These are phyloP conservation scores for Talaromyces sp. DNA, from an alignment of 2,329 filamentous ascomycete species.

Conservation along the genomic window DNA sequence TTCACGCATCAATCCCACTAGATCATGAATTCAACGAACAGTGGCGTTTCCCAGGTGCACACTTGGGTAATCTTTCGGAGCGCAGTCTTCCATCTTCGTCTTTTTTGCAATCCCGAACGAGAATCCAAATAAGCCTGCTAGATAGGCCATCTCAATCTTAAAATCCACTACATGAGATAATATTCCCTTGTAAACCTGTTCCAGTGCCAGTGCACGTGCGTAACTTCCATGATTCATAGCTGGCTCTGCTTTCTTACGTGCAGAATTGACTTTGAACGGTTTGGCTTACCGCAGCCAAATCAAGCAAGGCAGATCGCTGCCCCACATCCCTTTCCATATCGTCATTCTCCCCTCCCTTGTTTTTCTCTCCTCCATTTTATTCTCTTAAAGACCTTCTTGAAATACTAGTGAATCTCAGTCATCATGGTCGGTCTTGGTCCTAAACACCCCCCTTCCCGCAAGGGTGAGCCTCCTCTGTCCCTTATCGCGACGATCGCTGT, in stretches of 20 bases:
- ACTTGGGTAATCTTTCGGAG: background rate
- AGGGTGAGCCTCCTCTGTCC: slow-evolving; percentile 61
- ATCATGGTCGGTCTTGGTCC: slow-evolving; percentile 68
- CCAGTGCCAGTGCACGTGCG: too few species aligned
- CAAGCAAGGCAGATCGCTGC: slow-evolving; percentile 25
- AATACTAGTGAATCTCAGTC: slow-evolving; percentile 20
- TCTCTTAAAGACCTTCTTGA: background rate
- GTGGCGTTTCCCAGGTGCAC: background rate
- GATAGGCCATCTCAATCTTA: too few species aligned
- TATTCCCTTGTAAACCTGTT: too few species aligned
- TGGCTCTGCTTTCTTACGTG: background rate
- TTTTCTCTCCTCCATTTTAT: slow-evolving; percentile 1
- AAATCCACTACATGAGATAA: too few species aligned
- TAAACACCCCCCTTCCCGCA: slow-evolving; percentile 67
- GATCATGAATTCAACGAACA: slow-evolving; percentile 7
- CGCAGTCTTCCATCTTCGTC: background rate
- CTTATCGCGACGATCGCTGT: slow-evolving; percentile 5
- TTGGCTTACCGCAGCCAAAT: slow-evolving; percentile 28
- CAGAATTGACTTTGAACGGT: slow-evolving; percentile 10
- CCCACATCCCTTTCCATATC: slow-evolving; percentile 27
- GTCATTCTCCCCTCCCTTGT: slow-evolving; percentile 21
- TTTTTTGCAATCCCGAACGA: too few species aligned
- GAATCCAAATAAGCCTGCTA: too few species aligned
- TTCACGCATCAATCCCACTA: slow-evolving; percentile 25
- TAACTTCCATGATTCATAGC: too few species aligned